Evolutionary conservation across 2,329 filamentous ascomycete species (phyloP), one percentile per base, ranked within the genome.

Genomic region (Aspergillus versicolor): DNA sequence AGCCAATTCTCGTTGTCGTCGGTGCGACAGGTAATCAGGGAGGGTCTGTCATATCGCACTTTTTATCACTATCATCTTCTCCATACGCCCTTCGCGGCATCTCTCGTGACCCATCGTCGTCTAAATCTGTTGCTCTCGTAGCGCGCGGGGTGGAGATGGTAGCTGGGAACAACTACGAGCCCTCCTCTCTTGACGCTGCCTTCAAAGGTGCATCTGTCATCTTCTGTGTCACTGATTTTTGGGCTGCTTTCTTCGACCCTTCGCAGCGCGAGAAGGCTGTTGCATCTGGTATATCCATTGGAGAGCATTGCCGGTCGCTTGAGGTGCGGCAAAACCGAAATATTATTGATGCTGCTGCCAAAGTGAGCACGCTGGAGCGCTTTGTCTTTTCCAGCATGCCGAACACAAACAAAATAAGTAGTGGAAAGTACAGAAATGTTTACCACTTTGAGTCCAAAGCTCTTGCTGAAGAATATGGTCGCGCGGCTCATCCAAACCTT

Each of bases 381-480:
- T 71, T 80, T 15, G 58, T 81, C 3, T 58, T 76, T 2, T 79
- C 75, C 4, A 69, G 68, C 0, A 58, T 80, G 0, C 67, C 70
- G 1, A 63, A 77, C 60, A 67, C 68, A 1, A 65, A 60, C 7
- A 75, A 72, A 56, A 71, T 68, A 66, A 76, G 72, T n/a, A 63
- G 63, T 9, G 78, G 78, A 0, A 76, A 77, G 58, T 79, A 79
- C 54, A 71, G 54, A 3, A 63, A 68, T 13, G 73, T 78, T 0
- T 73, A 74, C 47, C 76, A 80, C 60, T 79, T 77, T 54, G 74
- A 79, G 41, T 64, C 68, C 12, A 80, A 80, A 59, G 76, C 73
- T 5, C 63, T 64, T 1, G 70, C 66, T 5, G 67, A 63, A 2
- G 61, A 67, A 2, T 77, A 77, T 46, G 61, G 69, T 34, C 62